Percentiles rank a stretch among this genome's conserved stretches.
Evolutionary conservation across 805 yeast species (phyloP).

Genomic region (Candida parachauliodes): DNA sequence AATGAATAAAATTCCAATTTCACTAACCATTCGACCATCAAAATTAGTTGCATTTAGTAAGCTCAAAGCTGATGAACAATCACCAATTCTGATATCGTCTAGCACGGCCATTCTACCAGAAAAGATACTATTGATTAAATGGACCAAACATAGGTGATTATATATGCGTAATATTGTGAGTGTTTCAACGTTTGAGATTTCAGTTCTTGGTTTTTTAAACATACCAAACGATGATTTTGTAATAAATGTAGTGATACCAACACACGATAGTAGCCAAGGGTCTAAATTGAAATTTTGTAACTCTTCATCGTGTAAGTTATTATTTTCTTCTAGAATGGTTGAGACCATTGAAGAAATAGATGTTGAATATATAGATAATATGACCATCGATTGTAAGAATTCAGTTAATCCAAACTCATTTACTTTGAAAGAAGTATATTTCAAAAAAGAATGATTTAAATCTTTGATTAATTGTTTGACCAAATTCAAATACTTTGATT

Average conservation of each 20-base stretch:
- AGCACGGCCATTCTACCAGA: constrained; percentile 63
- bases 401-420: constrained; percentile 39
- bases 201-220: constrained; percentile 12
- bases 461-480: constrained; percentile 48
- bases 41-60: constrained; percentile 65
- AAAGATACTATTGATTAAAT: constrained; percentile 60
- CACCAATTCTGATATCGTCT: constrained; percentile 56
- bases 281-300: constrained; percentile 47
- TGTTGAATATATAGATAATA: constrained; percentile 61
- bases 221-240: constrained; percentile 48
- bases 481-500: constrained; percentile 39
- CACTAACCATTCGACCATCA: constrained; percentile 81
- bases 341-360: constrained; percentile 48
- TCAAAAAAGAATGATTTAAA: constrained; percentile 41
- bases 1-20: constrained; percentile 56
- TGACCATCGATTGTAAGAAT: constrained; percentile 64
- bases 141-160: constrained; percentile 69
- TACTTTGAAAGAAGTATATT: constrained; percentile 22
- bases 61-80: constrained; percentile 55
- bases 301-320: constrained; percentile 12
- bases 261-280: constrained; percentile 65
- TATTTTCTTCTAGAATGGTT: constrained; percentile 13
- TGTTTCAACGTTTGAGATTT: constrained; percentile 14
- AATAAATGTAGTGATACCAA: constrained; percentile 61
- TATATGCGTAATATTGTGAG: constrained; percentile 61